These are phyloP conservation scores for Paraphaeosphaeria minitans DNA, from an alignment of 2,329 filamentous ascomycete genomes.

Conservation along the genomic window DNA sequence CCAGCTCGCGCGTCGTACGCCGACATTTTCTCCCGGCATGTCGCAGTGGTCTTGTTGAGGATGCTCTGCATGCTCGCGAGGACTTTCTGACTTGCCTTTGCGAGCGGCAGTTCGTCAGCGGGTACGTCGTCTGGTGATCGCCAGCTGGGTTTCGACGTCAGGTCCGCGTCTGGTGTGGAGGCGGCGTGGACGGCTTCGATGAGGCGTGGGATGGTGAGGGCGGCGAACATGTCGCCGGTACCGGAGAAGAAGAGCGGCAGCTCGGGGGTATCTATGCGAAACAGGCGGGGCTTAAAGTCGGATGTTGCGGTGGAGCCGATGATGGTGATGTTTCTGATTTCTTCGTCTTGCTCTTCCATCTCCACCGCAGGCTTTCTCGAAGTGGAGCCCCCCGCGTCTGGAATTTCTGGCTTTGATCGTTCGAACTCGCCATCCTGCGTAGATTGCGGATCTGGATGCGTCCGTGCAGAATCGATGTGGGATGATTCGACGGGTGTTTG, in stretches of 20 bases:
- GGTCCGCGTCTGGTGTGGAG: constrained; percentile 32
- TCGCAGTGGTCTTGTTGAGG: constrained; percentile 68
- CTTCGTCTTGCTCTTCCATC: constrained; percentile 17
- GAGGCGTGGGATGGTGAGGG: constrained; percentile 83
- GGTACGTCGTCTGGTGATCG: constrained; percentile 73
- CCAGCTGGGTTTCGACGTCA: constrained; percentile 70
- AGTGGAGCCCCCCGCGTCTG: background rate
- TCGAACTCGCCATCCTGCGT: constrained; percentile 2
- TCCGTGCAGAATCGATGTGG: constrained; percentile 19
- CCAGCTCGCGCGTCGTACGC: constrained; percentile 52
- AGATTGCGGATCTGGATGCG: constrained; percentile 15
- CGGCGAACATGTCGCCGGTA: constrained; percentile 98
- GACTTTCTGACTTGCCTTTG: constrained; percentile 82
- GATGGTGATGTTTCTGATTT: constrained; percentile 63
- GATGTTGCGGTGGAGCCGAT: constrained; percentile 76
- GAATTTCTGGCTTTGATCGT: constrained; percentile 11
- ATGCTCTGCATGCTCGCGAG: constrained; percentile 92
- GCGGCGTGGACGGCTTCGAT: constrained; percentile 73
- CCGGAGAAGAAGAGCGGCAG: constrained; percentile 95
- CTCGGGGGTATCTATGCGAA: constrained; percentile 83
- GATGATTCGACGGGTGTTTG: constrained; percentile 28
- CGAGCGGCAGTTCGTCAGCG: constrained; percentile 77
- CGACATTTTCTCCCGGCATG: constrained; percentile 69
- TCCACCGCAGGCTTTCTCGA: constrained; percentile 5
- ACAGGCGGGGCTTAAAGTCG: constrained; percentile 73